Evolutionary conservation across 108 stramenopile genomes (phyloP).

Genomic region (Epipyxis sp.): DNA sequence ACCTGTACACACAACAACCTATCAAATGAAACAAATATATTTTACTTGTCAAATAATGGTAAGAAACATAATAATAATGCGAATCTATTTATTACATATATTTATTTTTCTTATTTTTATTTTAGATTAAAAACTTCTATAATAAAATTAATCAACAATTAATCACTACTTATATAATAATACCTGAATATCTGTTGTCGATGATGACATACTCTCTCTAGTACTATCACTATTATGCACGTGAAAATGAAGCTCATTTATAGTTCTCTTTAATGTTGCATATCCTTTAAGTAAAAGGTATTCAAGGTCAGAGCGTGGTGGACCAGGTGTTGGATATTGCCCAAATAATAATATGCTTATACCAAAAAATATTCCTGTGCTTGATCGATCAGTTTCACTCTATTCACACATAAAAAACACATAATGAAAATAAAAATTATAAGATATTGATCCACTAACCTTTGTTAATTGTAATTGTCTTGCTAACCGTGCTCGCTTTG

Average conservation of each 20-base stretch:
- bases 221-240: neutral
- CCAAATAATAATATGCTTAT: neutral
- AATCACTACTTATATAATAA: neutral
- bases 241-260: neutral
- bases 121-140: neutral
- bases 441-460: no score
- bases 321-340: neutral
- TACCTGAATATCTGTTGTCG: neutral
- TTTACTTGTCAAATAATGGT: neutral
- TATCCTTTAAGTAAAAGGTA: neutral
- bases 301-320: constrained; percentile 8
- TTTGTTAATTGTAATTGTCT: neutral
- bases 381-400: no score
- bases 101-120: no score
- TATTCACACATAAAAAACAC: neutral
- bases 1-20: neutral
- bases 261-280: neutral
- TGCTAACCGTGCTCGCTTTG: neutral
- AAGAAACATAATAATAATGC: neutral
- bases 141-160: neutral
- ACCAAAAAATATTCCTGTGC: neutral
- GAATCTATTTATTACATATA: no score
- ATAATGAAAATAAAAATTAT: no score
- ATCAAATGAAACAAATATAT: neutral
- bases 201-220: neutral